Conservation (phyloP, 306 rosid species). For the Hippophae tibetana region DNA sequence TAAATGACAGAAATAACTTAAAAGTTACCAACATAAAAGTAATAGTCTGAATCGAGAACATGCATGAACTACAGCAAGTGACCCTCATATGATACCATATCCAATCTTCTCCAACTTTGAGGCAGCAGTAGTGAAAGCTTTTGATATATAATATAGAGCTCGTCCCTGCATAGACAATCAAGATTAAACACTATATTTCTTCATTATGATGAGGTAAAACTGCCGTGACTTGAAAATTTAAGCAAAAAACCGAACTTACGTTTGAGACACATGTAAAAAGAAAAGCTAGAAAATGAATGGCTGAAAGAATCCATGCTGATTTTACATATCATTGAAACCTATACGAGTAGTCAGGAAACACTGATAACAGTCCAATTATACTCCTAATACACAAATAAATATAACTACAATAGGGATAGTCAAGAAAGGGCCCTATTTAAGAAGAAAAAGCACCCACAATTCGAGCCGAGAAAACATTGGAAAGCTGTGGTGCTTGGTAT, state of each 20-base stretch:
- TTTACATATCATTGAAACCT: background rate
- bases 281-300: no score
- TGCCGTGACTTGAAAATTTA: background rate
- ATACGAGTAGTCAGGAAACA: background rate
- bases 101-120: slow-evolving; percentile 95
- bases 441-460: slow-evolving; percentile 35
- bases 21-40: slow-evolving; percentile 12
- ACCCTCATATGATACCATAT: slow-evolving; percentile 42
- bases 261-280: no score
- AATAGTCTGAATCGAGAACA: background rate
- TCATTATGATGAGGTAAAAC: background rate
- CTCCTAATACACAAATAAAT: background rate
- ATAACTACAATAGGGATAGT: background rate
- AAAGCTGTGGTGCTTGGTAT: slow-evolving; percentile 85
- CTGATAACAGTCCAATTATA: background rate
- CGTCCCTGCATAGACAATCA: slow-evolving; percentile 51
- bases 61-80: background rate
- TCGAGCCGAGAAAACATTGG: slow-evolving; percentile 87
- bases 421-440: background rate
- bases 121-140: slow-evolving; percentile 83
- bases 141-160: slow-evolving; percentile 65
- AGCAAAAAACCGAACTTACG: no score
- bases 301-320: no score
- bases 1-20: slow-evolving; percentile 21
- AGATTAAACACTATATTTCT: slow-evolving; percentile 15